Evolutionary conservation across 2,329 filamentous ascomycete genomes (phyloP).

Genomic region (Cryphonectria radicalis): DNA sequence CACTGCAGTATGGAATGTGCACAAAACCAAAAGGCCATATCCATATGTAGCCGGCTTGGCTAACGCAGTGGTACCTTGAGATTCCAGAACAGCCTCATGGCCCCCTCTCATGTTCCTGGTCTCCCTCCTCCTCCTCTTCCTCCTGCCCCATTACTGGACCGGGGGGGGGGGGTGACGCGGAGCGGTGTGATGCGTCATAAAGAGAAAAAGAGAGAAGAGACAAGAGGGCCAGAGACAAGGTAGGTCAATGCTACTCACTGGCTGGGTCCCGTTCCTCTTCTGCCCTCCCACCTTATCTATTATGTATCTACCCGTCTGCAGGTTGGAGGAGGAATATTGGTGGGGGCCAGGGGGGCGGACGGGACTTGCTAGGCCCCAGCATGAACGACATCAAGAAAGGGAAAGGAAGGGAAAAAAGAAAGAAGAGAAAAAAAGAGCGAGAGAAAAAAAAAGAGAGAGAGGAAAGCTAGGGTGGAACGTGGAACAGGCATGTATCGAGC

Average conservation of each 20-base stretch:
- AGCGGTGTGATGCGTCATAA: background rate
- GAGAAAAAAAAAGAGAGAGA: background rate
- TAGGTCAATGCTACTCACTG: background rate
- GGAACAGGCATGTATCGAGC: constrained; percentile 7
- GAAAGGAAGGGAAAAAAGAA: background rate
- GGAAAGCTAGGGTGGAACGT: constrained; percentile 6
- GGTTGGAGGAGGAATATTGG: background rate
- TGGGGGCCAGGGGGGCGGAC: background rate
- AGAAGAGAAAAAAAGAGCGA: background rate
- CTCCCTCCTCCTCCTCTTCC: background rate
- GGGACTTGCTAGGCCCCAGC: background rate
- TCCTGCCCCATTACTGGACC: background rate
- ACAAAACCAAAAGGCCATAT: background rate
- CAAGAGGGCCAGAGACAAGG: background rate
- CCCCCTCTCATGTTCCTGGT: background rate
- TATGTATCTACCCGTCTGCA: background rate
- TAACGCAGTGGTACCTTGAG: background rate
- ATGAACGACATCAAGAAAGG: background rate
- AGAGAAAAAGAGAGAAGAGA: background rate
- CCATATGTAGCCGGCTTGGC: background rate
- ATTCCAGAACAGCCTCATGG: background rate
- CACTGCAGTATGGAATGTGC: background rate
- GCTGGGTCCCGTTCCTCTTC: background rate
- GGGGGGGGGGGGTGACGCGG: no score
- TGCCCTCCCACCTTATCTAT: background rate